Percentiles rank a stretch among this genome's conserved stretches.
Evolutionary conservation across 352 stramenopile genomes (phyloP).

Genomic region (Globisporangium canariense): DNA sequence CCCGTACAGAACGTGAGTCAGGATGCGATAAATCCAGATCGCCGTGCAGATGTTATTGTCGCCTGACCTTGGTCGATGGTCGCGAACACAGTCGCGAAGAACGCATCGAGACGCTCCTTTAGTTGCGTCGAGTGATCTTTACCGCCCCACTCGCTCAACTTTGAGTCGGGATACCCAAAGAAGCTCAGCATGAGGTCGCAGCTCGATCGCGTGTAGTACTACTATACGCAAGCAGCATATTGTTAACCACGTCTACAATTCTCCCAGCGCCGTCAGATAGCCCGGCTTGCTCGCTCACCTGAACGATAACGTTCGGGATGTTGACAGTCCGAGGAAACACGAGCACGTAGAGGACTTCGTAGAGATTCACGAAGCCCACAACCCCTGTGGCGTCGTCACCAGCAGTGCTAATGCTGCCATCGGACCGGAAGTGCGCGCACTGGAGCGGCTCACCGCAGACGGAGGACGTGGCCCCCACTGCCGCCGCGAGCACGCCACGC

Average conservation of each 20-base stretch:
- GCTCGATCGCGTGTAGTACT: constrained; percentile 57
- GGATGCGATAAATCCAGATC: not conserved
- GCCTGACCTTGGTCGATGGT: constrained; percentile 24
- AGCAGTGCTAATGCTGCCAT: not conserved
- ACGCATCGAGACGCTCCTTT: constrained; percentile 24
- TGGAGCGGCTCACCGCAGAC: constrained; percentile 45
- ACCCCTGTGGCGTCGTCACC: constrained; percentile 15
- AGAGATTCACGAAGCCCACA: constrained; percentile 44
- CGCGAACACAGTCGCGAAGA: constrained; percentile 25
- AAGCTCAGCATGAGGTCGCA: constrained; percentile 51
- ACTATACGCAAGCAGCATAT: not conserved
- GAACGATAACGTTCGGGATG: constrained; percentile 19
- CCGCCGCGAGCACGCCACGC: constrained; percentile 53
- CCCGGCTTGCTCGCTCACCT: constrained; percentile 9
- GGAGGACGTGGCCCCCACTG: constrained; percentile 44
- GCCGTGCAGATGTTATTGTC: no score
- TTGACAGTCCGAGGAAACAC: constrained; percentile 25
- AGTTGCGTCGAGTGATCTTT: not conserved
- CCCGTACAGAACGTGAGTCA: no score
- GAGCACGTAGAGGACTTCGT: constrained; percentile 55
- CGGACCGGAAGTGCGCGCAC: constrained; percentile 27
- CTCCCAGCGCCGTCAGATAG: not conserved
- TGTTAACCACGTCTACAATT: not conserved
- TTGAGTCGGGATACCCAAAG: constrained; percentile 44
- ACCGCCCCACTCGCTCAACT: constrained; percentile 25